These are phyloP conservation scores for Pyrenophora graminea DNA, from an alignment of 2,329 filamentous ascomycete genomes.

Conservation along the genomic window DNA sequence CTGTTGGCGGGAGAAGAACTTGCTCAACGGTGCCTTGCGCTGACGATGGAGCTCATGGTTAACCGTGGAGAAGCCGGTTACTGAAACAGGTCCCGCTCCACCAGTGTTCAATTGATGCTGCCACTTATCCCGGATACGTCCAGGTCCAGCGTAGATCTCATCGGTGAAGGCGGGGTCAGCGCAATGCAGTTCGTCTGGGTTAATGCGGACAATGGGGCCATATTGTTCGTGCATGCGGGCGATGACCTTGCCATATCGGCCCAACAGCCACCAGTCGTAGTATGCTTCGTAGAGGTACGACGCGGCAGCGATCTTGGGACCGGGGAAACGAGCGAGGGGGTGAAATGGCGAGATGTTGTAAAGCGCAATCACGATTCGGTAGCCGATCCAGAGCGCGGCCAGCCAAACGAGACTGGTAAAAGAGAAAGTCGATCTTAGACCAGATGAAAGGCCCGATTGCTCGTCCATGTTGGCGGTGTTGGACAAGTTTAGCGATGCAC, in stretches of 20 bases:
- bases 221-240: slow-evolving; percentile 42
- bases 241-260: slow-evolving; percentile 43
- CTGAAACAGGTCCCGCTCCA: slow-evolving; percentile 29
- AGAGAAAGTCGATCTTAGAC: slow-evolving; percentile 16
- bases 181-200: slow-evolving; percentile 41
- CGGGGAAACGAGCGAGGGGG: slow-evolving; percentile 32
- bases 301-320: slow-evolving; percentile 36
- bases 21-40: slow-evolving; percentile 38
- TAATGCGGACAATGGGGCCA: slow-evolving; percentile 35
- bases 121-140: slow-evolving; percentile 29
- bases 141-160: slow-evolving; percentile 38
- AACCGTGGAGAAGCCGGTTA: slow-evolving; percentile 33
- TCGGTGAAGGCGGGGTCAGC: slow-evolving; percentile 40
- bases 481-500: slow-evolving; percentile 5
- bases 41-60: slow-evolving; percentile 41
- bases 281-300: slow-evolving; percentile 37
- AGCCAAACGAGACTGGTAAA: slow-evolving; percentile 21
- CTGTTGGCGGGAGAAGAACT: slow-evolving; percentile 44
- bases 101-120: slow-evolving; percentile 32
- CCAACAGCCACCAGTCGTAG: slow-evolving; percentile 33
- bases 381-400: slow-evolving; percentile 23
- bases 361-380: slow-evolving; percentile 21
- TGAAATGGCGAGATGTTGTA: slow-evolving; percentile 34
- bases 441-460: slow-evolving; percentile 16
- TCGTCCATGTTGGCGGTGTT: slow-evolving; percentile 21